Evolutionary conservation across 1,284 basidiomycete species (phyloP), one percentile per base, ranked within the genome.

Genomic region (Earliella scabrosa): DNA sequence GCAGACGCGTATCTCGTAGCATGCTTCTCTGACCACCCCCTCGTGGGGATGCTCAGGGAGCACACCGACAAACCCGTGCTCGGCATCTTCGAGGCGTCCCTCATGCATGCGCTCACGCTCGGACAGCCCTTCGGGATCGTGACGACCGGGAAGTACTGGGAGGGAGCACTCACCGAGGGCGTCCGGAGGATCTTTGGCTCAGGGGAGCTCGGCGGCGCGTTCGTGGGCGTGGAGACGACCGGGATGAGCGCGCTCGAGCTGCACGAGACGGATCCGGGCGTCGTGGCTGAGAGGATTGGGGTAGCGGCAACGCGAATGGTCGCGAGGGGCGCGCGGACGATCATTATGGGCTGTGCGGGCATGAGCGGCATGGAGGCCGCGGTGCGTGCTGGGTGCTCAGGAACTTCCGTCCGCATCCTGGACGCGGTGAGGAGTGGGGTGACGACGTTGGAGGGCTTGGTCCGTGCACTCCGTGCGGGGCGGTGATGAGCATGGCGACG

Each of bases 11-110:
- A 78, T 61, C 70, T 82, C 27, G 74, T 82, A 8, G 77, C 78
- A 4, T 82, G 80, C 68, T 82, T 79, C 68, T 80, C 77, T 8
- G 74, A 76, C 23, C 81, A 83, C 58, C 77, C 80, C 0, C 72
- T 83, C 7, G 72, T 77, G 1, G 63, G 65, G 41, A 73, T 77
- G 63, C 67, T 83, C 16, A 72, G 74, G 23, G 72, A 61, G 69
- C 54, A 55, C 65, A 72, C 47, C 38, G 65, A 20, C 23, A 67
- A 66, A 53, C 75, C 74, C 2, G 77, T 78, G 16, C 67, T 79
- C 23, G 76, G 76, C 20, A 82, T 83, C 55, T 77, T 82, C 67
- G 78, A 82, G 59, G 75, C 79, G 2, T 76, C 76, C 6, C 63
- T 82, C 27, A 58, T 67, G 47, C 64, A 67, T 32, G 57, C 67